Conservation (phyloP, 2,329 filamentous ascomycete species). For the Apiospora koreana region DNA sequence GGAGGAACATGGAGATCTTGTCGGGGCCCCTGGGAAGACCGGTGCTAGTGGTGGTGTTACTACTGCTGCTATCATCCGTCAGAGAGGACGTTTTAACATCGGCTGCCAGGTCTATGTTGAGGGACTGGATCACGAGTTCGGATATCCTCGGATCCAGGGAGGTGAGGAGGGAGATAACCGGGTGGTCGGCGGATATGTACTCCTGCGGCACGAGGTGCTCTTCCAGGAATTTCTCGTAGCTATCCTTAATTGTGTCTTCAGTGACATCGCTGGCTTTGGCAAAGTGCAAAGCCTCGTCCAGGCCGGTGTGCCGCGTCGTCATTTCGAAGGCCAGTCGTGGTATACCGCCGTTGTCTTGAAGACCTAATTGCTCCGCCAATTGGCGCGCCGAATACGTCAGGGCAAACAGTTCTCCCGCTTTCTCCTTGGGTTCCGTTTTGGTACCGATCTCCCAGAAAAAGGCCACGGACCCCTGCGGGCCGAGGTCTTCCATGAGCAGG, state of each 20-base stretch:
- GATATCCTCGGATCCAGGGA: conserved; percentile 38
- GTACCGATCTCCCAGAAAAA: conserved; percentile 67
- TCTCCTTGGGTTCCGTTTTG: conserved; percentile 11
- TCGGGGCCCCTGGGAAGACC: conserved; percentile 25
- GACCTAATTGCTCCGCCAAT: conserved; percentile 24
- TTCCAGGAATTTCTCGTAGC: conserved; percentile 26
- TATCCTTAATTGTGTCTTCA: conserved; percentile 13
- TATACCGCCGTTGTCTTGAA: conserved; percentile 30
- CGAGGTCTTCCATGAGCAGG: conserved; percentile 73
- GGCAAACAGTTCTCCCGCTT: conserved; percentile 25
- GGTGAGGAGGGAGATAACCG: conserved; percentile 25
- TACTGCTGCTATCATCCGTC: conserved; percentile 17
- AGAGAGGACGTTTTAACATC: conserved; percentile 25
- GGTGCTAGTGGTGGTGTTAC: conserved; percentile 2
- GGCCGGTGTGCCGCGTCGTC: conserved; percentile 14
- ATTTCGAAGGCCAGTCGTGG: conserved; percentile 33
- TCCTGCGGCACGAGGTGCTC: conserved; percentile 23
- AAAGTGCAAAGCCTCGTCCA: conserved; percentile 22
- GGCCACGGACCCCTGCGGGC: conserved; percentile 59
- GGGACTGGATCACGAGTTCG: conserved; percentile 38
- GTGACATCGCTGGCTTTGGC: conserved; percentile 24
- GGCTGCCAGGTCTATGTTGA: conserved; percentile 30
- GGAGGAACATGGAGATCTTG: conserved; percentile 38
- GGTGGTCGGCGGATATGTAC: conserved; percentile 28
- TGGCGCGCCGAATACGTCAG: conserved; percentile 37